Evolutionary conservation across 2,329 filamentous ascomycete species (phyloP), one percentile per base, ranked within the genome.

Genomic region (Aureobasidium sp.): DNA sequence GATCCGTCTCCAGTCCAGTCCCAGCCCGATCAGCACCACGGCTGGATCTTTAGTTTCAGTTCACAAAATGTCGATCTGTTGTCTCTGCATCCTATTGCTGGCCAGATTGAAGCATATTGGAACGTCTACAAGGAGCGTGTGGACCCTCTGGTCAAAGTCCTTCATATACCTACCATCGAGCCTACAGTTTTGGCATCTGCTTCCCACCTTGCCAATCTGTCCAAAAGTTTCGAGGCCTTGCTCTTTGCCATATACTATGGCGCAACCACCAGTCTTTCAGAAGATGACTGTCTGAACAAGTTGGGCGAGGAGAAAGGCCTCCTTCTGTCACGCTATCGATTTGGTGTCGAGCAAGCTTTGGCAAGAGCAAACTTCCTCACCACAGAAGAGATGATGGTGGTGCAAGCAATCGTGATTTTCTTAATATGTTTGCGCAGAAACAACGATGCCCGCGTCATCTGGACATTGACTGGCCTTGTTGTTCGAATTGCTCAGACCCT

Each of bases 31-130:
- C 82, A 84, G 64, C 86, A 90, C 65, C 87, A 91, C 61, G 82
- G 83, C 27, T 92, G 90, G 71, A 79, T 91, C 29, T 82, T 91
- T 65, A 87, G 88, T 8, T 89, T 89, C 71, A 85, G 83, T 64
- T 90, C 88, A 1, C 80, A 82, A n/a, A 84, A 83, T 65, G 85
- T 90, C 29, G 83, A 91, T 67, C 76, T 91, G 65, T 75, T 80
- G 20, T 77, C 80, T 45, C 76, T 88, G 15, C 88, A 90, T 67
- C 88, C 88, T 1, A 69, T 85, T 0, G 81, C 85, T 0, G 84
- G 84, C 1, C 85, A 87, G 65, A 85, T 88, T 53, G 80, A 80
- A 0, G 82, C 83, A 53, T 83, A 90, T 61, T 91, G 88, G 88
- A 81, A 85, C 55, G 79, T 86, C 12, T 91, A 84, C 72, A 82